Conservation (phyloP, 164 flowering plant species). For the Piper betle region DNA sequence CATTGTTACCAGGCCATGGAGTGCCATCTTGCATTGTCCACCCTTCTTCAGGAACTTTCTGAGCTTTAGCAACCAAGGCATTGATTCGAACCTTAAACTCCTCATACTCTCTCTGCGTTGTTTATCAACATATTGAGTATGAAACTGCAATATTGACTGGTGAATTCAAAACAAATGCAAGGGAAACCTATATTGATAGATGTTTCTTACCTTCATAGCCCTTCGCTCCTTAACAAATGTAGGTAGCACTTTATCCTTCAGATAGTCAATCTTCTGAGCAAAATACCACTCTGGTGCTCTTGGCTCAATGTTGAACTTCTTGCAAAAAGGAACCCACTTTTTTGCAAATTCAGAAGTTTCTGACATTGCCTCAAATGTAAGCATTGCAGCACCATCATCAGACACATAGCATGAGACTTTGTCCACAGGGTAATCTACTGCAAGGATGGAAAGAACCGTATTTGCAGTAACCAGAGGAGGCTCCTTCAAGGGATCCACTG, state of each 20-base stretch:
- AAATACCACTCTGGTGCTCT: constrained; percentile 65
- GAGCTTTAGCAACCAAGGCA: constrained; percentile 59
- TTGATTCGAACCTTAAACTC: constrained; percentile 66
- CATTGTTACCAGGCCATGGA: constrained; percentile 75
- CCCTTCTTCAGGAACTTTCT: too few relatives aligned
- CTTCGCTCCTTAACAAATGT: constrained; percentile 61
- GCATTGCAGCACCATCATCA: constrained; percentile 76
- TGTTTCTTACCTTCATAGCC: constrained; percentile 46
- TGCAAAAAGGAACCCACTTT: constrained; percentile 71
- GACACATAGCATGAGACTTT: constrained; percentile 67
- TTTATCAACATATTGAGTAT: constrained; percentile 1
- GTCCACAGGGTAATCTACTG: constrained; percentile 64
- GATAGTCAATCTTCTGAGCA: constrained; percentile 53
- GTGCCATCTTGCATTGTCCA: constrained; percentile 83
- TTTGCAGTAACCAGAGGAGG: constrained; percentile 67
- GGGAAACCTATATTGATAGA: too few relatives aligned
- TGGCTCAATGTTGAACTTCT: constrained; percentile 60
- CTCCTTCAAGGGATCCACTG: constrained; percentile 60
- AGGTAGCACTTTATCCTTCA: constrained; percentile 46
- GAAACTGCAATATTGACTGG: background rate
- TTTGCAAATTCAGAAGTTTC: constrained; percentile 64
- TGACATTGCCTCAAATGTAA: constrained; percentile 60
- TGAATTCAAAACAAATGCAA: background rate
- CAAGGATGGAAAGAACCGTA: constrained; percentile 61
- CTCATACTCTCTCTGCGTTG: constrained; percentile 66